Conservation (phyloP, 805 yeast species). For the Lipomyces starkeyi region DNA sequence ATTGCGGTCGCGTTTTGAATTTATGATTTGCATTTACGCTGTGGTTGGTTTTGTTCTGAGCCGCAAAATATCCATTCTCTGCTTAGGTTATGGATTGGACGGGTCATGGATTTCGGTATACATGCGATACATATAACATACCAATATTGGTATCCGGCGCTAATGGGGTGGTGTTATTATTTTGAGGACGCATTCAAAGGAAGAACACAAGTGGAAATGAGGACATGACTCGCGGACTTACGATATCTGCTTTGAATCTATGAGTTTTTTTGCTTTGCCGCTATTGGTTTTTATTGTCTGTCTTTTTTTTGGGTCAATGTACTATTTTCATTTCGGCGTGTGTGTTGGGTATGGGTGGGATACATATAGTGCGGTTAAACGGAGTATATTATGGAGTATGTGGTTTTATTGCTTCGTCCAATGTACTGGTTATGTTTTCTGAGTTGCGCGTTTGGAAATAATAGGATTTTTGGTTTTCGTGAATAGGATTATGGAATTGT, state of each 20-base stretch:
- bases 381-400: not conserved
- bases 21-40: not conserved
- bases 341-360: not conserved
- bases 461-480: not conserved
- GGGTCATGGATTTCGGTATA: not conserved
- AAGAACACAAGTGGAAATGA: too few relatives aligned
- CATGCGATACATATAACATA: not conserved
- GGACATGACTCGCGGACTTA: too few relatives aligned
- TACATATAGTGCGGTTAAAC: not conserved
- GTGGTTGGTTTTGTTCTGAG: not conserved
- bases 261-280: too few relatives aligned
- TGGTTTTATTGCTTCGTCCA: not conserved
- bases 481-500: too few relatives aligned
- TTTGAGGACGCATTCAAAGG: too few relatives aligned
- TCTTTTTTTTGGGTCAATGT: too few relatives aligned
- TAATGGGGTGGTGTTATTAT: too few relatives aligned
- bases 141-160: too few relatives aligned
- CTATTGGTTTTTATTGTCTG: too few relatives aligned
- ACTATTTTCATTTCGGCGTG: not conserved
- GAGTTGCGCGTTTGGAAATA: not conserved
- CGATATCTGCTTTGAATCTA: too few relatives aligned
- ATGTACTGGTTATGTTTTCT: too few relatives aligned
- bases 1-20: not conserved
- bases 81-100: not conserved
- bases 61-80: not conserved